These are phyloP conservation scores for Chrysanthemum makinoi DNA, from an alignment of 129 eudicot genomes.

Conservation along the genomic window DNA sequence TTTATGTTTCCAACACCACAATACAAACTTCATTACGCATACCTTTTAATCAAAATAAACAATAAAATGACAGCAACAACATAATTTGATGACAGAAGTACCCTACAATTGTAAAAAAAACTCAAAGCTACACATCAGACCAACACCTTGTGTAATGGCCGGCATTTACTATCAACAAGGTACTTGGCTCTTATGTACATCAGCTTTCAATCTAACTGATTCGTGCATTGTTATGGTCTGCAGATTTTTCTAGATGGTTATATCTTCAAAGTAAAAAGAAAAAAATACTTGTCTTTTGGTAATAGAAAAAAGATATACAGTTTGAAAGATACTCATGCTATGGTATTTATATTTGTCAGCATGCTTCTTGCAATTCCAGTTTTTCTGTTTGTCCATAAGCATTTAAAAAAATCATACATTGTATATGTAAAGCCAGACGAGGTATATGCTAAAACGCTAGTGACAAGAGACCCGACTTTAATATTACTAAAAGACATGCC, in stretches of 20 bases:
- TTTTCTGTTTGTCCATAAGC: neutral
- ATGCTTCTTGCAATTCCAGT: no score
- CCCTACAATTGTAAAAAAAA: neutral
- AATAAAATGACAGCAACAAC: neutral
- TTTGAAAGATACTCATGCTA: no score
- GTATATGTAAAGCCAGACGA: neutral
- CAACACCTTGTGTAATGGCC: conserved; percentile 1
- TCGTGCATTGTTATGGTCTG: neutral
- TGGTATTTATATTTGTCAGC: no score
- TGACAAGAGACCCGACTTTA: neutral
- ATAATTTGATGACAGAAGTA: neutral
- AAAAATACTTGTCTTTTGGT: no score
- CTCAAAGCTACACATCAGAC: neutral
- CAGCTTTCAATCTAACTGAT: neutral
- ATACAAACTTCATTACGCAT: neutral
- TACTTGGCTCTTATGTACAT: neutral
- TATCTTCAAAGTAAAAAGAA: no score
- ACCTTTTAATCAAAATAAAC: neutral
- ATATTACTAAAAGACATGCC: neutral
- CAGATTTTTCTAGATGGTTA: neutral
- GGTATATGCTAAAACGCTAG: conserved; percentile 5
- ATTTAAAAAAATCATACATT: neutral
- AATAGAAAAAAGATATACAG: no score
- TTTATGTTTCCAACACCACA: neutral
- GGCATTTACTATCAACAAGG: neutral